phyloP scores from a whole-genome alignment of 345 rosid species.

The Aurinia saxatilis region DNA sequence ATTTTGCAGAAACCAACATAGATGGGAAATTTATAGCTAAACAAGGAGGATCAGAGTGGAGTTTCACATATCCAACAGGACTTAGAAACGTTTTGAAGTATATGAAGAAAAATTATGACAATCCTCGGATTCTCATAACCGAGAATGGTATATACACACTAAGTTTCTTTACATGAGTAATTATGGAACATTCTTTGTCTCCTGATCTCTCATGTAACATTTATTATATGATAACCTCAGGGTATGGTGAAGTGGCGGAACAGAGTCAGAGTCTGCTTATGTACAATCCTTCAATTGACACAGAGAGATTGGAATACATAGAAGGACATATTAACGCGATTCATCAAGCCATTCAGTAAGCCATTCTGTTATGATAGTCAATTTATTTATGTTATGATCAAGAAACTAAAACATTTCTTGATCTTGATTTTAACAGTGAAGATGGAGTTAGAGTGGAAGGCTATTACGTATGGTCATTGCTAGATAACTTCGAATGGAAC shows the following conservation, averaged over 20 bases:
- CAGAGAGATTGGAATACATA: conserved; percentile 27
- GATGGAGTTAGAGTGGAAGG: conserved; percentile 51
- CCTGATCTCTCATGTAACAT: not conserved
- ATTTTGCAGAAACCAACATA: conserved; percentile 24
- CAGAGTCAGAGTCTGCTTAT: conserved; percentile 9
- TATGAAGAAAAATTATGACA: conserved; percentile 20
- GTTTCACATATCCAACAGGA: conserved; percentile 32
- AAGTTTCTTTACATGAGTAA: too few relatives aligned
- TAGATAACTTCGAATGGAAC: conserved; percentile 59
- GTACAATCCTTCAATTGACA: conserved; percentile 30
- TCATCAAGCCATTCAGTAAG: conserved; percentile 32
- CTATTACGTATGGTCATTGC: conserved; percentile 51
- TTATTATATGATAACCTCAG: conserved; percentile 1
- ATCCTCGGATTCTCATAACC: conserved; percentile 22
- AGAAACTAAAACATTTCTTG: too few relatives aligned
- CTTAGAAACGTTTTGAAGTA: conserved; percentile 27
- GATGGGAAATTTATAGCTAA: conserved; percentile 28
- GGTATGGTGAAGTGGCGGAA: conserved; percentile 29
- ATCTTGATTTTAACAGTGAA: conserved; percentile 21
- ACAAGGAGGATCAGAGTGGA: conserved; percentile 36
- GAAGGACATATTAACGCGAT: conserved; percentile 29
- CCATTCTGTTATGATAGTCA: not conserved
- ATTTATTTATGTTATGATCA: too few relatives aligned
- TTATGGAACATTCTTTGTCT: too few relatives aligned
- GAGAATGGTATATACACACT: conserved; percentile 18